Conservation (phyloP, 768 basidiomycete species). For the Leccinellum rugosiceps region DNA sequence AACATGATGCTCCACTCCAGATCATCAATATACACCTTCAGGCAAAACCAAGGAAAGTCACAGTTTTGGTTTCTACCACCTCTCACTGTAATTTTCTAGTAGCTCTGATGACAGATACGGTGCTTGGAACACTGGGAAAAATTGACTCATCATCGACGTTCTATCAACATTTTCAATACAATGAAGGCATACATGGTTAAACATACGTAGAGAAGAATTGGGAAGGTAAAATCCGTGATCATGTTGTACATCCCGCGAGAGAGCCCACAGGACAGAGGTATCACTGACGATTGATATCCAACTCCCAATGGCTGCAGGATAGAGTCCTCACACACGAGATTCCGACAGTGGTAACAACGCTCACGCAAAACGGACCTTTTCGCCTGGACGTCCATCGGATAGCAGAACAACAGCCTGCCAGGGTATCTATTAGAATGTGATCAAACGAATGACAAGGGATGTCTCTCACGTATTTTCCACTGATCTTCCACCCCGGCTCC, state of each 20-base stretch:
- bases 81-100: neutral
- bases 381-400: conserved; percentile 85
- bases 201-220: neutral
- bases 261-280: neutral
- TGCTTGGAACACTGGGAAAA: neutral
- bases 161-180: neutral
- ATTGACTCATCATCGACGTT: neutral
- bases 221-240: neutral
- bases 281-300: neutral
- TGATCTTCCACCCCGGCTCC: conserved; percentile 96
- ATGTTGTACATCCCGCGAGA: neutral
- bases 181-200: conserved; percentile 5
- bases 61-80: neutral
- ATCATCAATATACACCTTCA: neutral
- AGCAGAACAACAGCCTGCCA: conserved; percentile 79
- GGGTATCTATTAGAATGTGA: conserved; percentile 12
- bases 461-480: conserved; percentile 86
- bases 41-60: neutral
- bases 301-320: neutral
- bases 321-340: neutral
- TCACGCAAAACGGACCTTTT: conserved; percentile 76
- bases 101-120: neutral
- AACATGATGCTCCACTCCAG: neutral
- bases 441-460: neutral
- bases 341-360: neutral